Evolutionary conservation across 495 filamentous ascomycete genomes (phyloP), one percentile per base, ranked within the genome.

Genomic region (Astrothelium subdiscretum): DNA sequence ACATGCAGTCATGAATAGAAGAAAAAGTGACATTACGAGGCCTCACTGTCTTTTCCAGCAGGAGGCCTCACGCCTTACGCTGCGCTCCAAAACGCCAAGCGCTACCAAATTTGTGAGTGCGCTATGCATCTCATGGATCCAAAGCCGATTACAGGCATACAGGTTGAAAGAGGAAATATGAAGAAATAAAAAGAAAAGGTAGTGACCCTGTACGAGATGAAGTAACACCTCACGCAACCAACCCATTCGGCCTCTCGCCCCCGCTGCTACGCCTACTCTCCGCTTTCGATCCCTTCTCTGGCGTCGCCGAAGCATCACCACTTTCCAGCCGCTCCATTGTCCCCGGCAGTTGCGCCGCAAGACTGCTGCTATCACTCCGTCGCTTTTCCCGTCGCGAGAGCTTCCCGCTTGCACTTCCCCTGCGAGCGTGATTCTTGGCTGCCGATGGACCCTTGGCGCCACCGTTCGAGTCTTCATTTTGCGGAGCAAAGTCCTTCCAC

Each of bases 401-500:
- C 24, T 54, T 54, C 24, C 22, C 24, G n/a, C 48, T 24, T 10
- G 48, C 48, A 54, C 48, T 54, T 20, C 48, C 48, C 48, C 29
- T 54, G 15, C 48, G 48, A 11, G 2, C 15, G 29, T 54, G 48
- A 54, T 54, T 62, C 51, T 68, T 68, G 22, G 58, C 61, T 15
- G 38, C 27, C 24, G 29, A 24, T 5, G 27, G 31, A 52, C n/a
- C 60, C 20, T 29, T 22, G 11, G 20, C n/a, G 29, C 40, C 60
- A 12, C n/a, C 38, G 24, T 10, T 22, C 3, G 11, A 18, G 13
- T 26, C 61, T 24, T 69, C 67, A 26, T 65, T 58, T 22, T 61
- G 57, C 31, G 58, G 62, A 6, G 57, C 65, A 42, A 59, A 92
- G 65, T 90, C 87, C 68, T 96, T 96, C 94, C 94, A 98, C 74